A percentile compares a stretch with the other conserved stretches of the same genome.
phyloP scores from a whole-genome alignment of 352 stramenopile genomes.

The Phytophthora sojae region DNA sequence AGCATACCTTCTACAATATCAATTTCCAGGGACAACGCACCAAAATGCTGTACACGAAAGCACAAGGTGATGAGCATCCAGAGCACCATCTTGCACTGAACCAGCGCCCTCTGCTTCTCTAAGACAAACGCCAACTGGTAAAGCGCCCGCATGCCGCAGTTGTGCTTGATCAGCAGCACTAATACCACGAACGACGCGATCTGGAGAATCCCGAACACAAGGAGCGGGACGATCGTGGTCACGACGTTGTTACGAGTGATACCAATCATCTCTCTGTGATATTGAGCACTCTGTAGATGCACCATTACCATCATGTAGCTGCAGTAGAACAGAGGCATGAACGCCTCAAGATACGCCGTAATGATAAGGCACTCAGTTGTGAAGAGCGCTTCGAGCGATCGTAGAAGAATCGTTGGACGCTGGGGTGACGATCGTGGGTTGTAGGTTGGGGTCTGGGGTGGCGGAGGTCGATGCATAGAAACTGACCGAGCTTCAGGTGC shows the following conservation, averaged over 20 bases:
- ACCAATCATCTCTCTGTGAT: conserved; percentile 18
- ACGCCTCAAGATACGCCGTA: conserved; percentile 42
- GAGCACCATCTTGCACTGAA: conserved; percentile 34
- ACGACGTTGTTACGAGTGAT: conserved; percentile 4
- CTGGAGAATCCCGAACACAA: conserved; percentile 28
- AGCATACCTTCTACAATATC: not conserved
- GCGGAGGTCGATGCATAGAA: not conserved
- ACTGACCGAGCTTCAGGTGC: not conserved
- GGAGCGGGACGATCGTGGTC: conserved; percentile 12
- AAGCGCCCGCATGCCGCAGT: conserved; percentile 22
- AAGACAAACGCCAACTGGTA: conserved; percentile 45
- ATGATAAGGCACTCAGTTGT: conserved; percentile 42
- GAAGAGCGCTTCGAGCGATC: conserved; percentile 30
- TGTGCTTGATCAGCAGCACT: conserved; percentile 15
- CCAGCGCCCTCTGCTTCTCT: conserved; percentile 24
- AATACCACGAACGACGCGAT: conserved; percentile 27
- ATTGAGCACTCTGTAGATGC: conserved; percentile 19
- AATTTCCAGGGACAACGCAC: conserved; percentile 11
- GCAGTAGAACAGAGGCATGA: conserved; percentile 45
- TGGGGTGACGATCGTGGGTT: not conserved
- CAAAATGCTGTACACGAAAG: conserved; percentile 27
- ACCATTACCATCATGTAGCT: conserved; percentile 26
- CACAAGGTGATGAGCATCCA: conserved; percentile 32
- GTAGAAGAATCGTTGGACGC: conserved; percentile 16
- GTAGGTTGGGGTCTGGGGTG: not conserved